Conservation (phyloP, 768 basidiomycete species). For the Tephrocybe sp. region DNA sequence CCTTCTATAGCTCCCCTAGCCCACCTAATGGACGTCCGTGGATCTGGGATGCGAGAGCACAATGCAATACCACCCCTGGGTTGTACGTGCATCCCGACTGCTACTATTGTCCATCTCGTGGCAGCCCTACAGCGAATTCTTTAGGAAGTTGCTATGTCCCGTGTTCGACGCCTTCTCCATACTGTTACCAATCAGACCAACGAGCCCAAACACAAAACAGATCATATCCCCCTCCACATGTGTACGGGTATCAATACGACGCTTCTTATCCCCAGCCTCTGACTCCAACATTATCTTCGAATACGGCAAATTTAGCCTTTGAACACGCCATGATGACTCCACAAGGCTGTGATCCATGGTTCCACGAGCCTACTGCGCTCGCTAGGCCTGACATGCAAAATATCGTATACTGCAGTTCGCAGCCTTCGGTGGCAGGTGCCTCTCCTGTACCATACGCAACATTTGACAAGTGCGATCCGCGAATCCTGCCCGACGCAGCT, state of each 20-base stretch:
- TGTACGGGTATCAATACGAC: slow-evolving; percentile 18
- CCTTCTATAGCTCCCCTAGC: slow-evolving; percentile 36
- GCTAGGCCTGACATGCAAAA: slow-evolving; percentile 3
- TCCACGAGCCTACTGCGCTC: slow-evolving; percentile 14
- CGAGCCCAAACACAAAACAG: slow-evolving; percentile 5
- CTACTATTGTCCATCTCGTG: slow-evolving; percentile 33
- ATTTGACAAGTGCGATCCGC: slow-evolving; percentile 14
- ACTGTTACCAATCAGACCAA: slow-evolving; percentile 11
- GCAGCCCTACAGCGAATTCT: slow-evolving; percentile 7
- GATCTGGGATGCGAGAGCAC: slow-evolving; percentile 16
- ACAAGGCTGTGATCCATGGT: slow-evolving; percentile 15
- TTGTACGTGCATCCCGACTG: slow-evolving; percentile 21
- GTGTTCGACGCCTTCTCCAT: slow-evolving; percentile 20
- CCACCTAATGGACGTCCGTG: slow-evolving; percentile 2
- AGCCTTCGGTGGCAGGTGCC: slow-evolving; percentile 5
- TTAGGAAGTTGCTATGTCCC: slow-evolving; percentile 10
- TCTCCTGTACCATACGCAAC: slow-evolving; percentile 2
- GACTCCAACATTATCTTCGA: slow-evolving; percentile 6
- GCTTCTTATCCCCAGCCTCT: slow-evolving; percentile 13
- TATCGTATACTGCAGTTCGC: slow-evolving; percentile 13
- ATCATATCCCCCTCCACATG: slow-evolving; percentile 5
- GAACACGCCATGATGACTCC: slow-evolving; percentile 26
- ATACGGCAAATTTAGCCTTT: slow-evolving; percentile 23
- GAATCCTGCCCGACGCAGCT: slow-evolving; percentile 10
- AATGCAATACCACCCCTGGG: slow-evolving; percentile 11